Evolutionary conservation across 192 early-diverging fungal genomes (phyloP), one percentile per base, ranked within the genome.

Genomic region (Linnemannia elongata): DNA sequence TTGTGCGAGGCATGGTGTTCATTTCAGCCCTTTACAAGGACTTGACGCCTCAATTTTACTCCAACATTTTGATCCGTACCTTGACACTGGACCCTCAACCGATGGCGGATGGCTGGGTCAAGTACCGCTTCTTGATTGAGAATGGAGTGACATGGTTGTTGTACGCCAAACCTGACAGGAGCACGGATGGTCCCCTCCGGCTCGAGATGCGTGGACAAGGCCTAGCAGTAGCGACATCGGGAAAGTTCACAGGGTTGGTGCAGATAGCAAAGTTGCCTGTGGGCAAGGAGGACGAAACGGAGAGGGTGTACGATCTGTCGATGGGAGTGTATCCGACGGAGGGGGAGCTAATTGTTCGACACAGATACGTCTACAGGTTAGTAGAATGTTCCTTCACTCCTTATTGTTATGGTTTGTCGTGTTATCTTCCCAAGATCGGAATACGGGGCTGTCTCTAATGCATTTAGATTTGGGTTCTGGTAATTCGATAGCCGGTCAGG

Each of bases 241-340:
- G 87, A 38, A 79, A 39, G 69, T 88, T 88, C 55, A 79, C 69
- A 10, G 87, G 87, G 17, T n/a, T 82, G 13, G 30, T 88, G 15
- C 87, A 88, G n/a, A 82, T 88, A 24, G 80, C 77, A 30, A 88
- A 88, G 22, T 33, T 88, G 35, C 87, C 87, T 27, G 60, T 75
- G 3, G 87, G 80, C 8, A 76, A 76, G 39, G 75, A 75, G 24
- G 60, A 44, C 0, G 76, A 70, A 1, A 74, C 87, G 15, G 87
- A 88, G 45, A 39, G 6, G 18, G 27, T 79, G 4, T 88, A 82
- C 45, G 87, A 88, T n/a, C 39, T 35, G 22, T 22, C 80, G 30
- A 70, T 75, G 6, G 87, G 87, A 2, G 74, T 80, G 33, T 88
- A 82, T 75, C 41, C 87, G 1, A 88, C 74, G 17, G 22, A 38